These are phyloP conservation scores for Avena insularis DNA, from an alignment of 176 grass and related monocot genomes.

Conservation along the genomic window DNA sequence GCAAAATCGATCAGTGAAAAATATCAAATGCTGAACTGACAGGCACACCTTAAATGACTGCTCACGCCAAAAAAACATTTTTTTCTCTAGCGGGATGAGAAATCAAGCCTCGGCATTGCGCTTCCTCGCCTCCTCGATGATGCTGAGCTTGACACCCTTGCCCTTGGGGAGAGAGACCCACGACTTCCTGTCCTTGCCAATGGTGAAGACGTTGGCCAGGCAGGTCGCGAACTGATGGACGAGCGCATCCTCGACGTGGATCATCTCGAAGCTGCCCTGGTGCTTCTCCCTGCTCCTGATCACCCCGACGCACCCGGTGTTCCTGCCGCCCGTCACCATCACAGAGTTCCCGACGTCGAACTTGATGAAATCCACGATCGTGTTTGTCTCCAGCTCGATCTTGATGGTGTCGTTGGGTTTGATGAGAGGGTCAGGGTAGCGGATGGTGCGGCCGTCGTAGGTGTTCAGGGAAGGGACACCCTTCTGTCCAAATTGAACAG, in stretches of 20 bases:
- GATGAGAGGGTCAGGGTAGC: constrained; percentile 69
- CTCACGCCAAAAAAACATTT: neutral
- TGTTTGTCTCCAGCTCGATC: constrained; percentile 63
- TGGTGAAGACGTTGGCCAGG: constrained; percentile 63
- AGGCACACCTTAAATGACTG: neutral
- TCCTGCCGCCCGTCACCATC: constrained; percentile 75
- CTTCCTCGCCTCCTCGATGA: constrained; percentile 7
- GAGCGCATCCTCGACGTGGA: constrained; percentile 66
- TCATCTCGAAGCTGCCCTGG: constrained; percentile 71
- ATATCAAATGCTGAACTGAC: neutral
- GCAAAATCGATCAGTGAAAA: neutral
- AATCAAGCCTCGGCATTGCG: neutral
- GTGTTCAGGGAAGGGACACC: constrained; percentile 72
- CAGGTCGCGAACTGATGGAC: constrained; percentile 67
- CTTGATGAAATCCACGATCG: constrained; percentile 74
- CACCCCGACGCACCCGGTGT: constrained; percentile 67
- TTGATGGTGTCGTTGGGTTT: constrained; percentile 78
- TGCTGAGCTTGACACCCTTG: constrained; percentile 64
- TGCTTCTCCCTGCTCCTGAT: constrained; percentile 81
- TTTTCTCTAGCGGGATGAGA: neutral
- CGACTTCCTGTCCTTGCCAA: constrained; percentile 68
- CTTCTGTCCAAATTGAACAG: constrained; percentile 69
- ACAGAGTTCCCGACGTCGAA: constrained; percentile 64
- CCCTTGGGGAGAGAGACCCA: constrained; percentile 75
- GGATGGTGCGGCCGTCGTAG: constrained; percentile 72